A percentile compares a stretch with the other conserved stretches of the same genome.
These are phyloP conservation scores for Halophytophthora batemanensis DNA, from an alignment of 352 stramenopile species.

Conservation along the genomic window DNA sequence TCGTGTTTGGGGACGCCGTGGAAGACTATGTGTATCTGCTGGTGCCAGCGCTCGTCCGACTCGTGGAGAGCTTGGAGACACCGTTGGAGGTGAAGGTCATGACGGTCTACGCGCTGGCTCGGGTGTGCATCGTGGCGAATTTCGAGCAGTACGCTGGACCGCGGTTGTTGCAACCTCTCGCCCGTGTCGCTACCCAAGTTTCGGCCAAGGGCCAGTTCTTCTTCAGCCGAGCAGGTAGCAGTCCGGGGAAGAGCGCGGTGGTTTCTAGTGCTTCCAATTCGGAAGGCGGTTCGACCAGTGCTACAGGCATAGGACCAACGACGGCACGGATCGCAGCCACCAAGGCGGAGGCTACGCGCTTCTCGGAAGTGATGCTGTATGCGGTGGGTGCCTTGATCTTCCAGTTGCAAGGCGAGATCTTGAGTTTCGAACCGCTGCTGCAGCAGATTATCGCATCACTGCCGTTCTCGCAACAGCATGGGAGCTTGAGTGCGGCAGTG, in stretches of 20 bases:
- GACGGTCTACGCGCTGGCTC: slow-evolving; percentile 63
- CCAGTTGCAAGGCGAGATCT: slow-evolving; percentile 69
- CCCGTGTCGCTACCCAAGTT: slow-evolving; percentile 73
- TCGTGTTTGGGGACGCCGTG: slow-evolving; percentile 90
- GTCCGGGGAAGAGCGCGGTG: slow-evolving; percentile 6
- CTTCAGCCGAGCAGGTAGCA: slow-evolving; percentile 40
- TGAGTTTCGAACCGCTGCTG: slow-evolving; percentile 73
- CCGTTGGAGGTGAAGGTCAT: slow-evolving; percentile 75
- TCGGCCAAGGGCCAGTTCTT: slow-evolving; percentile 69
- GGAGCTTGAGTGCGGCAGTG: slow-evolving; percentile 15
- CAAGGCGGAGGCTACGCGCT: slow-evolving; percentile 62
- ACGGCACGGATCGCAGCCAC: slow-evolving; percentile 47
- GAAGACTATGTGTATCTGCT: slow-evolving; percentile 95
- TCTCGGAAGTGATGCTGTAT: slow-evolving; percentile 78
- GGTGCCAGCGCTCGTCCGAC: slow-evolving; percentile 90
- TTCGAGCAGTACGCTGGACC: slow-evolving; percentile 82
- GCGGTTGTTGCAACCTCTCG: slow-evolving; percentile 62
- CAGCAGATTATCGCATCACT: slow-evolving; percentile 58
- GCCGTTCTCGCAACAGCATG: slow-evolving; percentile 34
- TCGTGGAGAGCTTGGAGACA: slow-evolving; percentile 91
- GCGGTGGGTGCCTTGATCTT: slow-evolving; percentile 65
- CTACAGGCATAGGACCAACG: slow-evolving; percentile 12
- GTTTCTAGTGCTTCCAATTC: slow-evolving; percentile 5
- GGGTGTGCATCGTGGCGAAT: slow-evolving; percentile 60
- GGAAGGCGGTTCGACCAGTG: slow-evolving; percentile 11